Base-by-base conservation (phyloP, 306 rosid species). In the Gastrolobium villosum region DNA sequence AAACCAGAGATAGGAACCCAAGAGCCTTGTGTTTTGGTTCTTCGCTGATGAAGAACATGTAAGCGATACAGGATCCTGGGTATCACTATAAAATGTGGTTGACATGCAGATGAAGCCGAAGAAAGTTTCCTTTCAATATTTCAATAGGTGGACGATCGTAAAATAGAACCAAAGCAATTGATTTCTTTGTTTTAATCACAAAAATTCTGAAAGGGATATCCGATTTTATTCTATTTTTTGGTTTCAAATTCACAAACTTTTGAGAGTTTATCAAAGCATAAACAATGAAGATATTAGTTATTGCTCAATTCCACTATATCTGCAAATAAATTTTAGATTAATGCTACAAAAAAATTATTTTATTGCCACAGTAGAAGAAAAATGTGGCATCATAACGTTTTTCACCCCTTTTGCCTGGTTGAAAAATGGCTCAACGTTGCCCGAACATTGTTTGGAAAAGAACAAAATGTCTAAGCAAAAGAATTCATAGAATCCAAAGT, bases 161-260 rank as follows among this genome's bases (percentile, higher is more conserved):
- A 34, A 1, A 56, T 34, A 7, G 3, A 56, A 34, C 49, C 40
- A 0, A 15, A 41, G 6, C 57, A 55, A 5, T 56, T 43, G 7
- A 50, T 65, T 54, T 49, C 67, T 30, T 56, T 30, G 5, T 77
- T 28, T 54, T 69, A 4, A 45, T 20, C 53, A 44, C 63, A 59
- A 15, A 43, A 11, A 11, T 3, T 34, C 31, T 65, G 11, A 49
- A 63, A 48, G 43, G 59, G 20, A 52, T 3, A 75, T 35, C 53
- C 9, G 3, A 1, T 2, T 31, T 44, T 10, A 1, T 34, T 10
- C 5, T 0, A 6, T 40, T 64, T 8, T 40, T 4, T 41, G 5
- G 6, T 65, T 76, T 37, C 10, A 11, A 10, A 20, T 74, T 59
- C 69, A 14, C 26, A 5, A 44, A 4, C 14, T 74, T 59, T 41